Base-by-base conservation (phyloP, 78 protist genomes). In the Salpingoeca rosetta region DNA sequence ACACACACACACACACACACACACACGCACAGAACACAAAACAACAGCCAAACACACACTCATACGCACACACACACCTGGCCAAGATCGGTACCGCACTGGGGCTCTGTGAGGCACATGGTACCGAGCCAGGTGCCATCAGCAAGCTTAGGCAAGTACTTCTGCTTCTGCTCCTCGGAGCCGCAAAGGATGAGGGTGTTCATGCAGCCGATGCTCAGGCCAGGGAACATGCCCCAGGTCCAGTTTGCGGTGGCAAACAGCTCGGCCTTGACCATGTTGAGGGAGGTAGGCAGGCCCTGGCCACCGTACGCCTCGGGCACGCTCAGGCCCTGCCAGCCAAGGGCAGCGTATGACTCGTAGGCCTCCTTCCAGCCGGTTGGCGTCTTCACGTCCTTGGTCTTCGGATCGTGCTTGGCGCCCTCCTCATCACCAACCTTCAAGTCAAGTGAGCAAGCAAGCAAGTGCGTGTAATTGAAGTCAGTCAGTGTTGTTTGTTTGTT, bases 331-430 rank as follows among this genome's bases (percentile, higher is more conserved):
- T 80, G 85, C 92, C 92, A 89, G 17, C 89, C 88, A 80, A 83
- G 86, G 87, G 85, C 92, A 40, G 1, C 43, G 45, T 39, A 86
- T 74, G 25, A 37, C 35, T 86, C 57, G 83, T 81, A 89, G 43
- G 92, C 92, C 78, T 83, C 92, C 83, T 89, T 89, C 88, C 82
- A 89, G 40, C 92, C 92, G 38, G 24, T 42, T 22, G 92, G 88
- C 40, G 92, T 86, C 82, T 43, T 84, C 31, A 86, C 76, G 45
- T n/a, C n/a, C n/a, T 41, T 57, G 79, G 83, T 75, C n/a, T 37
- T 27, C 27, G 83, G 26, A 10, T 37, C 86, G 78, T 82, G 37
- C 37, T 24, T 84, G 86, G 78, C 65, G 27, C 86, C 86, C 80
- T 72, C 86, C 31, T 81, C 22, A 36, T 84, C 86, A 12, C 44